Evolutionary conservation across 169 alveolate genomes (phyloP).

Genomic region (Plasmodium chabaudi): DNA sequence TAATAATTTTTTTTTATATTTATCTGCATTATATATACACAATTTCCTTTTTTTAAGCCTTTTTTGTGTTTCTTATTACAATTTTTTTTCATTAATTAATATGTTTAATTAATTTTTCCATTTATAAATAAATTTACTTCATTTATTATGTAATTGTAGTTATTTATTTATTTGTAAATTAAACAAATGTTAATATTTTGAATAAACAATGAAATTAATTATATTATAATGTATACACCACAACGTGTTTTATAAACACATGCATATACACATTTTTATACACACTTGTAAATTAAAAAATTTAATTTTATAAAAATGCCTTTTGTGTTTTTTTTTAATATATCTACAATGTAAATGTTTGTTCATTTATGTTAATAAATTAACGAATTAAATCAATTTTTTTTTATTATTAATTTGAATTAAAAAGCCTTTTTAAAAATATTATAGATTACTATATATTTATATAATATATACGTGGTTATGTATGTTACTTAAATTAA

Average conservation of each 20-base stretch:
- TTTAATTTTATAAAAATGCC: background rate
- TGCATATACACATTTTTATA: conserved; percentile 21
- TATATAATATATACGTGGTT: conserved; percentile 2
- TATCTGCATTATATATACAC: background rate
- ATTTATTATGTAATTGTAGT: background rate
- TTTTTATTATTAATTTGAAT: conserved; percentile 3
- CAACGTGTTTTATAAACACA: background rate
- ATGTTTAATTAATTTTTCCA: too few relatives aligned
- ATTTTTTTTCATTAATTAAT: background rate
- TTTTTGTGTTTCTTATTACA: background rate
- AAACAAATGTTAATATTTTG: background rate
- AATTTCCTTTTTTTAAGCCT: conserved; percentile 2
- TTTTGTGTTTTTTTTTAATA: conserved; percentile 2
- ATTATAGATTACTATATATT: conserved; percentile 1
- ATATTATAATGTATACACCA: conserved; percentile 4
- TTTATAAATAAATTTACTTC: background rate
- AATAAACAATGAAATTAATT: conserved; percentile 1
- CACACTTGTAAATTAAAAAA: conserved; percentile 20
- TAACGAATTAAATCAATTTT: background rate
- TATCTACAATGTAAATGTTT: background rate
- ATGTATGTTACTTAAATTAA: conserved; percentile 1
- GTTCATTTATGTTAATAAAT: background rate
- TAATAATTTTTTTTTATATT: too few relatives aligned
- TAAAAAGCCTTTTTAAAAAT: conserved; percentile 5
- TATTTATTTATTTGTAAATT: too few relatives aligned